Evolutionary conservation across 371 early-diverging fungal species (phyloP).

Genomic region (Synchytrium microbalum): DNA sequence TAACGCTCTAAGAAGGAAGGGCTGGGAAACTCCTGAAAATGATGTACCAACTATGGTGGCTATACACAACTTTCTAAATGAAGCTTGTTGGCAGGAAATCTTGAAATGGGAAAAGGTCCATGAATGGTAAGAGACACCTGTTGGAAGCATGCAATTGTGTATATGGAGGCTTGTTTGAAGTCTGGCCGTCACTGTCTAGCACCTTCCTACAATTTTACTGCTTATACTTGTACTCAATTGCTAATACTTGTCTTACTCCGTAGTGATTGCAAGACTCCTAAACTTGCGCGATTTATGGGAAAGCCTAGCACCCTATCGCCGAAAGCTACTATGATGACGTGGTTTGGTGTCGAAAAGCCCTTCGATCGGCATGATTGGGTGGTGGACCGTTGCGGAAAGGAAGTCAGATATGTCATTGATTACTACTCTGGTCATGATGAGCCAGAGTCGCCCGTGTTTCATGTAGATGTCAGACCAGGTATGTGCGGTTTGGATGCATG

Average conservation of each 20-base stretch:
- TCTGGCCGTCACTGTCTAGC: too few relatives aligned
- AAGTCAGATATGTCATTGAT: conserved; percentile 89
- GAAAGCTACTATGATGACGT: not conserved
- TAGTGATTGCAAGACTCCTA: conserved; percentile 2
- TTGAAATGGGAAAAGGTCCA: conserved; percentile 82
- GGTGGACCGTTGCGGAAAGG: conserved; percentile 86
- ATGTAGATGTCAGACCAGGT: conserved; percentile 44
- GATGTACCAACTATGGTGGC: conserved; percentile 88
- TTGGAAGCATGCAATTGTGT: conserved; percentile 78
- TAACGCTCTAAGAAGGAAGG: conserved; percentile 89
- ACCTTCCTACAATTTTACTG: too few relatives aligned
- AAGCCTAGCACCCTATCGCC: not conserved
- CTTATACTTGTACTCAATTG: not conserved
- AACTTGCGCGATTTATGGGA: conserved; percentile 8
- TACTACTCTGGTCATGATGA: conserved; percentile 62
- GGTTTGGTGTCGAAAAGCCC: conserved; percentile 42
- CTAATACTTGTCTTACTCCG: not conserved
- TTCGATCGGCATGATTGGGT: conserved; percentile 98
- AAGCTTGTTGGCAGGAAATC: conserved; percentile 89
- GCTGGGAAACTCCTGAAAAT: conserved; percentile 84
- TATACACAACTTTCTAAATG: conserved; percentile 96
- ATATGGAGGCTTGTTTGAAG: too few relatives aligned
- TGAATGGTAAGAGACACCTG: conserved; percentile 47
- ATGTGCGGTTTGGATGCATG: too few relatives aligned
- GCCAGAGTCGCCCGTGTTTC: conserved; percentile 25